Evolutionary conservation across 305 asterid genomes (phyloP), one percentile per base, ranked within the genome.

Genomic region (Striga hermonthica): DNA sequence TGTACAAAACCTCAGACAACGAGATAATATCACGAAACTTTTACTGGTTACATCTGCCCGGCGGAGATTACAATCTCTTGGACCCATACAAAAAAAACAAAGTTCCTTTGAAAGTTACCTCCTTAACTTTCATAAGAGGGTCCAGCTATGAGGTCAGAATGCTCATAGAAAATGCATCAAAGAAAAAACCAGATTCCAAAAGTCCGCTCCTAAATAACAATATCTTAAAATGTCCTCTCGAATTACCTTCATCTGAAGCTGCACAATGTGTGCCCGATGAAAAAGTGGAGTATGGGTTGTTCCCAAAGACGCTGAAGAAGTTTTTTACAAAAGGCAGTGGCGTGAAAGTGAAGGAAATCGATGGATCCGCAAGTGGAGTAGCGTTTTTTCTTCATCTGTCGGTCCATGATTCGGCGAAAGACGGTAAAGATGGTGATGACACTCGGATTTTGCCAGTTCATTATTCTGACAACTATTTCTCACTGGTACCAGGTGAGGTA

Each of bases 381-480:
- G 93, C 95, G 12, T 87, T 92, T 80, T 87, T 89, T 73, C 91
- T 89, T 59, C 96, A 77, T 67, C 72, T 89, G 67, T 89, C 98
- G 3, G 90, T 89, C 68, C 95, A 85, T 76, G 82, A 79, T 70
- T 73, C 87, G 6, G 66, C 68, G 57, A 63, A 84, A 62, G 84
- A 77, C 44, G 11, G 16, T 40, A 74, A 75, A 66, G 70, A 78
- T 5, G 79, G 76, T 4, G 82, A 78, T 63, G 98, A 87, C 71
- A 84, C 93, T 31, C 76, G 98, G 55, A 83, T 89, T 54, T 80
- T 92, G 78, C 98, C 97, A 11, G 91, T 89, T 73, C 97, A 89
- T 77, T 92, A 92, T 79, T 92, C 97, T 1, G 86, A 89, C 75
- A 92, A 92, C 85, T 92, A 89, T 67, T 87, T 92, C 78, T 92